phyloP scores from a whole-genome alignment of 1,284 basidiomycete species.

The Athelia psychrophila region DNA sequence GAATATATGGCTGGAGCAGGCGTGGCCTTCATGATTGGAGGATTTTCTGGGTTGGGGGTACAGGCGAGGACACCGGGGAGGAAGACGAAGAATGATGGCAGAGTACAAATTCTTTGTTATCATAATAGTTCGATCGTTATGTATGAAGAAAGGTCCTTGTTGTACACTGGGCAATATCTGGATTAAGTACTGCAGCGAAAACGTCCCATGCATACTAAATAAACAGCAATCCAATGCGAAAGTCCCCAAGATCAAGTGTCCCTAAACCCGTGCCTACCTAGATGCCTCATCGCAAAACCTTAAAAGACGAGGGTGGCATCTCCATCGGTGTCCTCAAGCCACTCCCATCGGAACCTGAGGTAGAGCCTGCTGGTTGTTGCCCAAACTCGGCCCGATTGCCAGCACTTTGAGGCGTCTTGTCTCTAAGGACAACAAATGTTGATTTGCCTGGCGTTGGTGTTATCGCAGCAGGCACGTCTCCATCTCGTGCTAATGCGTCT shows the following conservation, averaged over 20 bases:
- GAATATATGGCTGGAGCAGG: constrained; percentile 71
- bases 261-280: background rate
- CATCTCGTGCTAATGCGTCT: constrained; percentile 28
- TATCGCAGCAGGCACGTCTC: constrained; percentile 31
- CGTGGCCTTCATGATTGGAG: constrained; percentile 71
- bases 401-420: constrained; percentile 17
- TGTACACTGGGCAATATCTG: background rate
- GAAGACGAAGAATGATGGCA: constrained; percentile 3
- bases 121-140: background rate
- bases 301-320: constrained; percentile 27
- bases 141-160: background rate
- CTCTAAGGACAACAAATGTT: constrained; percentile 69
- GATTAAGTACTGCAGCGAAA: constrained; percentile 1
- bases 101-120: constrained; percentile 1
- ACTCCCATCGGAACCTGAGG: constrained; percentile 3
- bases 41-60: constrained; percentile 75
- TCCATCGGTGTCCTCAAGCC: background rate
- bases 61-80: constrained; percentile 27
- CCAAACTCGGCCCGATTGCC: background rate
- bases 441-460: constrained; percentile 41
- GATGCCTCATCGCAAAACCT: constrained; percentile 22
- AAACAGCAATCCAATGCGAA: too few relatives aligned
- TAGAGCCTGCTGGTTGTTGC: background rate
- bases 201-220: background rate
- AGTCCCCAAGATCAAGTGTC: too few relatives aligned